phyloP scores from a whole-genome alignment of 148 eudicot genomes.

The Arctostaphylos glauca region DNA sequence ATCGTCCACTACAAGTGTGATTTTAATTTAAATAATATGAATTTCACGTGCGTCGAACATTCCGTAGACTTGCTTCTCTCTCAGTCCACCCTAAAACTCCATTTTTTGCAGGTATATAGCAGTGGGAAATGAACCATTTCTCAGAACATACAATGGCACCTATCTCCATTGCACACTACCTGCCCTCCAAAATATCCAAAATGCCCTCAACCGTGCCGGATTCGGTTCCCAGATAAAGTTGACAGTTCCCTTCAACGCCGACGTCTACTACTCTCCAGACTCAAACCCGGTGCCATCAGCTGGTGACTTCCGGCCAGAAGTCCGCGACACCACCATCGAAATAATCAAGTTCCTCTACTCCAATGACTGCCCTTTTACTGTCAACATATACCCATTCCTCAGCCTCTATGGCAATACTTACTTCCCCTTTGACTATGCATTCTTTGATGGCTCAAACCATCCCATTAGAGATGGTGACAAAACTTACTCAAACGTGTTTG shows the following conservation, averaged over 20 bases:
- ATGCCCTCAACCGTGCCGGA: slow-evolving; percentile 71
- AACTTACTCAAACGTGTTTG: slow-evolving; percentile 79
- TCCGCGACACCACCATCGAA: slow-evolving; percentile 60
- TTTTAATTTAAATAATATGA: too few relatives aligned
- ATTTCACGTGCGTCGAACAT: too few relatives aligned
- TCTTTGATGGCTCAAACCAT: slow-evolving; percentile 65
- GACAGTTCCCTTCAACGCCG: slow-evolving; percentile 90
- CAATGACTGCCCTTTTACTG: slow-evolving; percentile 80
- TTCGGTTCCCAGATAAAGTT: slow-evolving; percentile 64
- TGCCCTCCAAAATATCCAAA: slow-evolving; percentile 76
- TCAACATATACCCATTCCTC: slow-evolving; percentile 91
- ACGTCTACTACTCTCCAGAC: slow-evolving; percentile 81
- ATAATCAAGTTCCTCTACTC: slow-evolving; percentile 58
- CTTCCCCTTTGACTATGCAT: slow-evolving; percentile 85
- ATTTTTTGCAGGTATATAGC: slow-evolving; percentile 73
- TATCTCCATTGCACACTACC: slow-evolving; percentile 64
- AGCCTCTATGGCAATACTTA: slow-evolving; percentile 76
- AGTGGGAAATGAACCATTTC: slow-evolving; percentile 93
- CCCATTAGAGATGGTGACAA: slow-evolving; percentile 51
- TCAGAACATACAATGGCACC: slow-evolving; percentile 69
- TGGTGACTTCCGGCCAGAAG: slow-evolving; percentile 88
- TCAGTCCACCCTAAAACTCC: neutral
- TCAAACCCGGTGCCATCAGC: slow-evolving; percentile 88
- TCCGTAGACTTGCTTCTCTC: too few relatives aligned
- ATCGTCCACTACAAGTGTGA: too few relatives aligned